Evolutionary conservation across 495 filamentous ascomycete species (phyloP).

Genomic region (Tetracladium setigerum): DNA sequence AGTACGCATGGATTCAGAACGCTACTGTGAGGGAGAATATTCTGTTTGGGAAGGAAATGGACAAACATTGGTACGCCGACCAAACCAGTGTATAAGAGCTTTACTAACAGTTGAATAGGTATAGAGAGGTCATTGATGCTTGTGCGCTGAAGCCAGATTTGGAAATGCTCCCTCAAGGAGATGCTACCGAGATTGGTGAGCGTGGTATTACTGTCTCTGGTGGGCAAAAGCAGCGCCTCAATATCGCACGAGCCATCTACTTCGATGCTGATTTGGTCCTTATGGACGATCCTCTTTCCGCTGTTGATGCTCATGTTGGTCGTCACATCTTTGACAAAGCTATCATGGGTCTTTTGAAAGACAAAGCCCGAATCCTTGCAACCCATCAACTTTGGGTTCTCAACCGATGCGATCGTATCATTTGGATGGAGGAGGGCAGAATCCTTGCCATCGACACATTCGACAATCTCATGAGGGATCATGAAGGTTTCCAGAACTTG

Average conservation of each 20-base stretch:
- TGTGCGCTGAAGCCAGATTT: slow-evolving; percentile 67
- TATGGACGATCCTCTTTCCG: slow-evolving; percentile 79
- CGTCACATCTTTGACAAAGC: slow-evolving; percentile 94
- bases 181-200: slow-evolving; percentile 71
- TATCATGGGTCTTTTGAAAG: slow-evolving; percentile 79
- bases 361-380: slow-evolving; percentile 84
- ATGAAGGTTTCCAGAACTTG: slow-evolving; percentile 65
- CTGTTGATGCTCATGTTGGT: slow-evolving; percentile 82
- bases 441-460: slow-evolving; percentile 84
- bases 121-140: slow-evolving; percentile 42
- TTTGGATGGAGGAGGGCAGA: slow-evolving; percentile 82
- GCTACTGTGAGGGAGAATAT: slow-evolving; percentile 81
- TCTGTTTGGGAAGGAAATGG: slow-evolving; percentile 75
- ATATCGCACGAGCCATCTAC: slow-evolving; percentile 80
- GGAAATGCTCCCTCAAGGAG: slow-evolving; percentile 67
- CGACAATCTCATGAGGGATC: slow-evolving; percentile 71
- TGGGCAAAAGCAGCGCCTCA: slow-evolving; percentile 77
- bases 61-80: slow-evolving; percentile 42
- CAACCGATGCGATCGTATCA: slow-evolving; percentile 79
- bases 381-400: slow-evolving; percentile 94
- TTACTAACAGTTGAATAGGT: slow-evolving; percentile 30
- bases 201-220: slow-evolving; percentile 76
- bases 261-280: slow-evolving; percentile 74
- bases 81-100: slow-evolving; percentile 40
- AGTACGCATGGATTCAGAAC: slow-evolving; percentile 98